Base-by-base conservation (phyloP, 106 monocot species). In the Dendrobium catenatum region DNA sequence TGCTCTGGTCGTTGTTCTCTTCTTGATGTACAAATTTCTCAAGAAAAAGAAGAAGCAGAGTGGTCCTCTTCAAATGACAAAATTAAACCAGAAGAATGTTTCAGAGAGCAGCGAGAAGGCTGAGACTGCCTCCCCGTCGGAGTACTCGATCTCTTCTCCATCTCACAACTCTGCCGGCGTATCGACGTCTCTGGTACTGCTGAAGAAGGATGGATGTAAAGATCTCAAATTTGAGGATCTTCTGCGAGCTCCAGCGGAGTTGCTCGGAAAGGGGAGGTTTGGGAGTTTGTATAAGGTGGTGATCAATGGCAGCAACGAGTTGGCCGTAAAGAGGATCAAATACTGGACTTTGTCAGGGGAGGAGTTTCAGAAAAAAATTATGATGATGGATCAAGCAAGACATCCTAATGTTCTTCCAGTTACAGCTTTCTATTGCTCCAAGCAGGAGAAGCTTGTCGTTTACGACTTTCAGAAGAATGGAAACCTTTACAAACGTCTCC, bases 381-480 rank as follows among this genome's bases (percentile, higher is more conserved):
- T 82, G 80, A 41, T 67, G 73, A 55, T 90, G 6, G 86, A 84
- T 40, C 16, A 44, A 18, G 80, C 42, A 6, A 77, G 42, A 64
- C 90, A 90, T 64, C 84, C 42, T 0, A 78, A 67, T 9, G 80
- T 90, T 51, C 82, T 90, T 31, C 75, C 86, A 0, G 54, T 75
- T 0, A 44, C 86, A 10, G 90, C 90, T 15, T 90, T 88, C 49
- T 88, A 90, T 59, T 86, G 84, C 82, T 86, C 86, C 5, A 86
- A 79, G 79, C 88, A 90, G 85, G 90, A 90, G 84, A 90, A 90
- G 73, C 86, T 90, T 26, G 81, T 88, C 51, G 90, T 90, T 0
- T 90, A 90, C 26, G 88, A 88, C 82, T 88, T 58, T 48, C 83
- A 81, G 79, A 82, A 48, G 15, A 84, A 86, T 77, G 88, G 90